These are phyloP conservation scores for Microbotryum saponariae DNA, from an alignment of 1,284 basidiomycete species.

Conservation along the genomic window DNA sequence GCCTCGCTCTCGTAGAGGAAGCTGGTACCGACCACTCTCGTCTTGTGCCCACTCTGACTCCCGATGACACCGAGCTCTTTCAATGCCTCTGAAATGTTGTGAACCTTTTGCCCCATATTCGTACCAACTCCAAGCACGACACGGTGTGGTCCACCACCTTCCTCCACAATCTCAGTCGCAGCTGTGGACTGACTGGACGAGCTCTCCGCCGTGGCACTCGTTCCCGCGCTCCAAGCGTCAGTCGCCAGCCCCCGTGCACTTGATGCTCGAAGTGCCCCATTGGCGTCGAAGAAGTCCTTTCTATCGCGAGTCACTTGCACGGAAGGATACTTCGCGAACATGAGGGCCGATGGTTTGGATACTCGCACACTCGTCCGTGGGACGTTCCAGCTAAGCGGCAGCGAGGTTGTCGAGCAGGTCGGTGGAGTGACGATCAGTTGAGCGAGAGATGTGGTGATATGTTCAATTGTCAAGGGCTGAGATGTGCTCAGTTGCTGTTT, in stretches of 20 bases:
- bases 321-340: slow-evolving; percentile 58
- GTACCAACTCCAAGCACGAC: slow-evolving; percentile 77
- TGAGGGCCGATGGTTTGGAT: slow-evolving; percentile 68
- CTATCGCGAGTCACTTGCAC: slow-evolving; percentile 54
- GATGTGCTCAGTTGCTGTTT: slow-evolving; percentile 46
- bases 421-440: slow-evolving; percentile 39
- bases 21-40: slow-evolving; percentile 65
- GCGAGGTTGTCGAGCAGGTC: slow-evolving; percentile 33
- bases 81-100: slow-evolving; percentile 72
- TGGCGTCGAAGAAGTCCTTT: slow-evolving; percentile 35
- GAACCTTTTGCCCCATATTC: slow-evolving; percentile 79
- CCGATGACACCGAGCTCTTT: slow-evolving; percentile 49
- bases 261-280: neutral
- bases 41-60: slow-evolving; percentile 34
- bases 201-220: neutral
- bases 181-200: neutral
- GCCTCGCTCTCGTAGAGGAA: slow-evolving; percentile 90
- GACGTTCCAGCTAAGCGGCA: slow-evolving; percentile 23
- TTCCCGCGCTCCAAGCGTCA: neutral
- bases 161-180: slow-evolving; percentile 18
- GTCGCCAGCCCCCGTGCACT: neutral
- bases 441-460: slow-evolving; percentile 58
- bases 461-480: slow-evolving; percentile 64
- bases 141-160: slow-evolving; percentile 31
- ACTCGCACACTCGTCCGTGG: slow-evolving; percentile 53